Evolutionary conservation across 2,329 filamentous ascomycete genomes (phyloP).

Genomic region (Sporothrix inflata): DNA sequence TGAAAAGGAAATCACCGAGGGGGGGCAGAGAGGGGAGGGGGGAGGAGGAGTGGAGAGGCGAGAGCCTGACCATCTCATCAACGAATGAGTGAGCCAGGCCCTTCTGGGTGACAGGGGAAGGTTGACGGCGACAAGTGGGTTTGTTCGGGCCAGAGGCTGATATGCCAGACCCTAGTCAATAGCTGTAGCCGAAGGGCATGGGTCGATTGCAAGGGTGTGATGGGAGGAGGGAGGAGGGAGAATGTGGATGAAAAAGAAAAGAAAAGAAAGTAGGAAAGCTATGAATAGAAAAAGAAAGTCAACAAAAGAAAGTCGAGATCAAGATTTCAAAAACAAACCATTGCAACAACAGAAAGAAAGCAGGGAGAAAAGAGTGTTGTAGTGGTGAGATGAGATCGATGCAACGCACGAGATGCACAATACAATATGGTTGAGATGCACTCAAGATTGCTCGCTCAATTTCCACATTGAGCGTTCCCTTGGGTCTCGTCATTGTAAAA

Average conservation of each 20-base stretch:
- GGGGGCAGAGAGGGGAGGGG: background rate
- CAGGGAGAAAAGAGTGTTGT: background rate
- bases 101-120: no score
- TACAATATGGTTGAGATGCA: background rate
- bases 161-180: constrained; percentile 20
- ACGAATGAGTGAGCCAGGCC: no score
- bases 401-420: background rate
- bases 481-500: background rate
- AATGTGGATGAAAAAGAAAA: background rate
- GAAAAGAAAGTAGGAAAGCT: background rate
- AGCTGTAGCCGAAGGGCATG: constrained; percentile 16
- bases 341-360: background rate
- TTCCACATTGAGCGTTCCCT: background rate
- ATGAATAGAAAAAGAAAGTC: background rate
- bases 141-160: no score
- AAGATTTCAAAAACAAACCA: background rate
- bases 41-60: no score
- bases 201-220: background rate
- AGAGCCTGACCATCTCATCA: no score
- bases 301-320: background rate
- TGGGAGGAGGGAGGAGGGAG: background rate
- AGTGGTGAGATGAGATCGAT: constrained; percentile 2
- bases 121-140: no score
- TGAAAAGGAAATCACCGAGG: background rate
- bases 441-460: background rate